These are phyloP conservation scores for Amorphotheca resinae DNA, from an alignment of 495 filamentous ascomycete genomes.

Conservation along the genomic window DNA sequence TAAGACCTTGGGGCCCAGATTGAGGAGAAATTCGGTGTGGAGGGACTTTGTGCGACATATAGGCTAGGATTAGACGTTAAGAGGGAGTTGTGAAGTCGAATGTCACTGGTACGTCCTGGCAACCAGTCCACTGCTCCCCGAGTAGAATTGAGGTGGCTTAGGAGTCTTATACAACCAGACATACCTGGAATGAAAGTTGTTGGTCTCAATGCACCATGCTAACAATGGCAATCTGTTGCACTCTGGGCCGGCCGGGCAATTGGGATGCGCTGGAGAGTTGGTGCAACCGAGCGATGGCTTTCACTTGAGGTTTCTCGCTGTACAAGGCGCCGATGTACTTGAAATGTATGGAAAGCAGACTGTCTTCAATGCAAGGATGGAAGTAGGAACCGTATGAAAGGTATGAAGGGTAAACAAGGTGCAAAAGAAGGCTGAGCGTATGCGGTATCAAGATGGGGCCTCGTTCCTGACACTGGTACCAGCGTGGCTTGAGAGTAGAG, in stretches of 20 bases:
- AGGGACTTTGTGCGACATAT: too few species aligned
- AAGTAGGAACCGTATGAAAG: slow-evolving; percentile 12
- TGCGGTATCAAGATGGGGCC: background rate
- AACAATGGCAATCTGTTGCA: slow-evolving; percentile 4
- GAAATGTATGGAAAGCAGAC: slow-evolving; percentile 9
- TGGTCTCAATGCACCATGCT: slow-evolving; percentile 10
- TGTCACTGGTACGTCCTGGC: too few species aligned
- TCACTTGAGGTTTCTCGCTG: background rate
- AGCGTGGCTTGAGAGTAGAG: background rate
- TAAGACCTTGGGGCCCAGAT: too few species aligned
- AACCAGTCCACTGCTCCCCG: too few species aligned
- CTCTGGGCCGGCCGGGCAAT: background rate
- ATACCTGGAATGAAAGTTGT: too few species aligned
- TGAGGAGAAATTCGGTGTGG: too few species aligned
- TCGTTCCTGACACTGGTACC: background rate
- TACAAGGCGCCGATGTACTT: slow-evolving; percentile 2
- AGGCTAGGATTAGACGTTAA: too few species aligned
- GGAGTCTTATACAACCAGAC: too few species aligned
- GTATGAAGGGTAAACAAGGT: background rate
- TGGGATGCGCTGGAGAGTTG: background rate
- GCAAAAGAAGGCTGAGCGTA: background rate
- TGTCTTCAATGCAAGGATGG: slow-evolving; percentile 11
- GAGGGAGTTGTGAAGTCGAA: too few species aligned
- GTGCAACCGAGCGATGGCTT: background rate
- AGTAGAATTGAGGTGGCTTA: too few species aligned